Evolutionary conservation across 305 asterid species (phyloP), one percentile per base, ranked within the genome.

Genomic region (Fraxinus floribunda): DNA sequence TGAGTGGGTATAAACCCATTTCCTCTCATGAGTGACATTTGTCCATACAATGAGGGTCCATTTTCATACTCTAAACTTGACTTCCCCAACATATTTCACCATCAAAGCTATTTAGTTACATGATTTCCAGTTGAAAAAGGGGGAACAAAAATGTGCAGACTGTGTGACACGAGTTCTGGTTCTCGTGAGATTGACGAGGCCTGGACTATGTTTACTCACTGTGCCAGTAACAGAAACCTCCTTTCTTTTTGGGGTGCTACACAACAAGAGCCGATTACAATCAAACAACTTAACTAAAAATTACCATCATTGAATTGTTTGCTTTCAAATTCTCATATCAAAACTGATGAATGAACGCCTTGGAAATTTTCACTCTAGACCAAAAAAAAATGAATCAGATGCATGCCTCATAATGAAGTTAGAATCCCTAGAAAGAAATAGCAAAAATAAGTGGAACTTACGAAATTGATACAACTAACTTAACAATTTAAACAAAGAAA

Each of bases 401-500:
- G 79, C 32, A 70, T 29, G 75, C 85, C 81, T 55, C 68, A 29
- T 10, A 75, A 38, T 11, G 71, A 75, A 73, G 75, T 36, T 52
- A 41, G 75, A 76, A 77, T 75, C 73, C 75, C 52, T 18, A 39
- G 29, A 79, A 79, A 30, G 60, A 68, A 24, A 72, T n/a, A 78
- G 76, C 70, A 36, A 46, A 78, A 35, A 74, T 26, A 81, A 71
- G 82, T 46, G 82, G 55, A 60, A 74, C 77, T 52, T 22, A 79
- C 68, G 79, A 79, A 55, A 77, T 16, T 80, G 64, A n/a, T 41
- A 60, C 82, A 55, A 60, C 72, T 72, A 80, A 66, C 46, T 34
- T 26, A 11, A 64, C 5, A 38, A n/a, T 32, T 24, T 44, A 30
- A 26, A 76, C 62, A 32, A 80, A 77, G 60, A 77, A 81, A 76